phyloP scores from a whole-genome alignment of 2,329 filamentous ascomycete species.

The Aspergillus fischeri region DNA sequence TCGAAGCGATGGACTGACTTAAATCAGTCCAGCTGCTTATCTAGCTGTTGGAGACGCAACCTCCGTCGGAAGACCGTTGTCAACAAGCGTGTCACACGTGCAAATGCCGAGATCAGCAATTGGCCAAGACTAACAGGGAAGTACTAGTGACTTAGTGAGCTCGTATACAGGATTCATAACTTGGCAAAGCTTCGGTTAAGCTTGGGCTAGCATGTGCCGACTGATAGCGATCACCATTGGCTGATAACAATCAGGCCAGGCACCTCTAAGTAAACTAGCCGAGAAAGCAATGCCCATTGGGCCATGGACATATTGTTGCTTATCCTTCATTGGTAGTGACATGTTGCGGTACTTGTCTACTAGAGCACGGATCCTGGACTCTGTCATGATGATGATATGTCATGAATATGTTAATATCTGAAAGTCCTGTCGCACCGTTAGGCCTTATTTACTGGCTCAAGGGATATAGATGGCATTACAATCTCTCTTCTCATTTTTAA shows the following conservation, averaged over 20 bases:
- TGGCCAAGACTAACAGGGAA: constrained; percentile 31
- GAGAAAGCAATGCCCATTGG: too few species aligned
- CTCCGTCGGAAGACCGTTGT: neutral
- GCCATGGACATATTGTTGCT: too few species aligned
- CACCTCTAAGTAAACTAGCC: too few species aligned
- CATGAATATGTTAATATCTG: too few species aligned
- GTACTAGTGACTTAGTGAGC: neutral
- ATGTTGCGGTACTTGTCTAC: too few species aligned
- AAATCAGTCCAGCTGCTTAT: neutral
- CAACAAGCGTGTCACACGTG: constrained; percentile 4
- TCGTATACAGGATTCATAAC: neutral
- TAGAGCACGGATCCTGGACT: too few species aligned
- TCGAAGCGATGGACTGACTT: neutral
- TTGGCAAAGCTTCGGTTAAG: neutral
- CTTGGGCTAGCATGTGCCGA: neutral
- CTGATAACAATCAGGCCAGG: neutral
- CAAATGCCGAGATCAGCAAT: constrained; percentile 2
- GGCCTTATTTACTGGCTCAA: too few species aligned
- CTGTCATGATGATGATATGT: too few species aligned
- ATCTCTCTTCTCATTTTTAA: too few species aligned
- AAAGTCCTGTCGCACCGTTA: too few species aligned
- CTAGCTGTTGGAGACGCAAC: neutral
- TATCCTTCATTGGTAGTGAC: too few species aligned
- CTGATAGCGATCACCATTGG: neutral
- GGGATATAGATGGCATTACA: too few species aligned